phyloP scores from a whole-genome alignment of 768 basidiomycete species.

The Leucocoprinus sp. region DNA sequence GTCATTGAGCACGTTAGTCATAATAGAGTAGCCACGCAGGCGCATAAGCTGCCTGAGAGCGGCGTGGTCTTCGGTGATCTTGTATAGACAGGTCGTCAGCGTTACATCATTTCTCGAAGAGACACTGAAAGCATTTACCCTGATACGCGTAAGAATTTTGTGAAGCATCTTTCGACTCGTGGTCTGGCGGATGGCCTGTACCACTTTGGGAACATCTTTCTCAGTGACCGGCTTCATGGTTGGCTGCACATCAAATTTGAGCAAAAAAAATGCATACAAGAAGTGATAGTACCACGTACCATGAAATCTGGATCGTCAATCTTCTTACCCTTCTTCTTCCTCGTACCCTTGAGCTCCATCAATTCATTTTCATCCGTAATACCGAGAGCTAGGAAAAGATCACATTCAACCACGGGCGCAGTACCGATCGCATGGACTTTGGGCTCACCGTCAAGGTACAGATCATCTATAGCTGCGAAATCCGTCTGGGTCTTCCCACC shows the following conservation, averaged over 20 bases:
- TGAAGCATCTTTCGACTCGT: slow-evolving; percentile 72
- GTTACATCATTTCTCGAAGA: not conserved
- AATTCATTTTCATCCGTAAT: slow-evolving; percentile 86
- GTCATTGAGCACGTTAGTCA: slow-evolving; percentile 84
- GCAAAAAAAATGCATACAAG: not conserved
- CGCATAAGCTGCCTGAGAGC: slow-evolving; percentile 83
- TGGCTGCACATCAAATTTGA: slow-evolving; percentile 39
- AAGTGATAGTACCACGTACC: slow-evolving; percentile 34
- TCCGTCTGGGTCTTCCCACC: slow-evolving; percentile 99
- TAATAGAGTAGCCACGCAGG: slow-evolving; percentile 85
- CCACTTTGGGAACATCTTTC: slow-evolving; percentile 84
- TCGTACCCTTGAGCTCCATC: slow-evolving; percentile 83
- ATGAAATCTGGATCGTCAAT: slow-evolving; percentile 86
- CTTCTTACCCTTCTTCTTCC: slow-evolving; percentile 88
- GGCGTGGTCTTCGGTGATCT: slow-evolving; percentile 81
- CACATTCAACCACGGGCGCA: not conserved
- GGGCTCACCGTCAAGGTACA: slow-evolving; percentile 79
- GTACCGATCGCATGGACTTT: not conserved
- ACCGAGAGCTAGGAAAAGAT: slow-evolving; percentile 60
- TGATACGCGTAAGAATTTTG: slow-evolving; percentile 80
- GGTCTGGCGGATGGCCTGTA: slow-evolving; percentile 87
- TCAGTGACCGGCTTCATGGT: slow-evolving; percentile 64
- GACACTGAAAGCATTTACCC: slow-evolving; percentile 34
- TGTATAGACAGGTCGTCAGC: not conserved
- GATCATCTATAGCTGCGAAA: slow-evolving; percentile 87